These are phyloP conservation scores for Theileria luwenshuni DNA, from an alignment of 169 alveolate species.

Conservation along the genomic window DNA sequence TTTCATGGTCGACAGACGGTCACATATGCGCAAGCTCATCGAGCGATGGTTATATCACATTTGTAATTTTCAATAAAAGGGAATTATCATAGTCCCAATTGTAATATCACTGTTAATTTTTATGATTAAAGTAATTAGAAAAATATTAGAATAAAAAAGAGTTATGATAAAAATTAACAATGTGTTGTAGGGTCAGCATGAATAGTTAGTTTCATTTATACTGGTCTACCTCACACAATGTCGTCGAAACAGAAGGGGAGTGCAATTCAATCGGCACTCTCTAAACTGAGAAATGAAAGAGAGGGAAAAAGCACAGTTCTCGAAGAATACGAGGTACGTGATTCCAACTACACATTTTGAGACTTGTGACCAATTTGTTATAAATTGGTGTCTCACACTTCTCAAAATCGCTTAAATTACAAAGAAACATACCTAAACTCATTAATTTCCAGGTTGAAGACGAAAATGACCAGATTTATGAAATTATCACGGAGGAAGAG, in stretches of 20 bases:
- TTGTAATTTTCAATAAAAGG: slow-evolving; percentile 58
- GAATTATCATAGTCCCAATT: slow-evolving; percentile 34
- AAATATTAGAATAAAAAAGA: no score
- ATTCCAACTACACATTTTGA: slow-evolving; percentile 19
- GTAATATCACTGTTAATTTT: not conserved
- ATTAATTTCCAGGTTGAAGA: slow-evolving; percentile 42
- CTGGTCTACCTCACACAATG: not conserved
- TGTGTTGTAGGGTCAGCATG: not conserved
- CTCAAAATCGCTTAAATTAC: not conserved
- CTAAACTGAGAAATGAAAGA: slow-evolving; percentile 62
- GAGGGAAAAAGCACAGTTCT: slow-evolving; percentile 52
- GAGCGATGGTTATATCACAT: slow-evolving; percentile 90
- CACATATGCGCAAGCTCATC: slow-evolving; percentile 88
- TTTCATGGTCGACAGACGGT: slow-evolving; percentile 91
- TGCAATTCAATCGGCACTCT: slow-evolving; percentile 58
- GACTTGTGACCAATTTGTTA: no score
- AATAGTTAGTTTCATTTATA: no score
- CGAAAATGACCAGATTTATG: slow-evolving; percentile 66
- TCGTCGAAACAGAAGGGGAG: not conserved
- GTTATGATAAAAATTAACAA: no score
- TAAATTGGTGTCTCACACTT: no score
- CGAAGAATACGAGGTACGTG: slow-evolving; percentile 60
- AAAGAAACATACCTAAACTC: not conserved
- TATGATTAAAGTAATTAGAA: no score
- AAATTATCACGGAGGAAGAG: slow-evolving; percentile 66